These are phyloP conservation scores for Adansonia grandidieri DNA, from an alignment of 441 rosid species.

Conservation along the genomic window DNA sequence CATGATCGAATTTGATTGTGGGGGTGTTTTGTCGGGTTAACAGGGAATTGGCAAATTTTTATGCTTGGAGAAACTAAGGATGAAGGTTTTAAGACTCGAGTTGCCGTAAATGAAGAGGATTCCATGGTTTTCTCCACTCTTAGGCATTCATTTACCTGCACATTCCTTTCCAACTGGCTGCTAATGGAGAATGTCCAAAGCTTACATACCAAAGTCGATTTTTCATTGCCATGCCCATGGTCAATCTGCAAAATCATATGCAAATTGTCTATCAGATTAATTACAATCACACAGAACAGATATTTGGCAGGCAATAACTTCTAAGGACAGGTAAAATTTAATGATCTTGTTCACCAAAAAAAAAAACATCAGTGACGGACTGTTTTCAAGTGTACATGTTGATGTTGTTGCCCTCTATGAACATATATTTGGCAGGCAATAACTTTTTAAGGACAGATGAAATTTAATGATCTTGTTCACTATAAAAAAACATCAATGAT, in stretches of 20 bases:
- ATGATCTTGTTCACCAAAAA: not conserved
- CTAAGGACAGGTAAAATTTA: not conserved
- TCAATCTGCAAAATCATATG: slow-evolving; percentile 34
- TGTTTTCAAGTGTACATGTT: too few species aligned
- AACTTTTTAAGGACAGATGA: too few species aligned
- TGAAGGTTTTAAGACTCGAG: not conserved
- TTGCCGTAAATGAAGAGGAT: slow-evolving; percentile 10
- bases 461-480: too few species aligned
- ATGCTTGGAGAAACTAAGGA: slow-evolving; percentile 20
- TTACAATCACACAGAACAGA: not conserved
- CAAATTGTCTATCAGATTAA: not conserved
- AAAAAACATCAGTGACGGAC: too few species aligned
- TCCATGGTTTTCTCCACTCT: not conserved
- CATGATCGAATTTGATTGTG: slow-evolving; percentile 29
- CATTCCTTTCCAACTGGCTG: slow-evolving; percentile 27
- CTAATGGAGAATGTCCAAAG: slow-evolving; percentile 26
- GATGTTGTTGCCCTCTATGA: too few species aligned
- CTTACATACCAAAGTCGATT: slow-evolving; percentile 24
- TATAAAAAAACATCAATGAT: too few species aligned
- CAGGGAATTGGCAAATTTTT: slow-evolving; percentile 31
- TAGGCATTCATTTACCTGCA: not conserved
- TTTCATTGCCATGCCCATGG: slow-evolving; percentile 17
- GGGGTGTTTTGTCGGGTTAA: slow-evolving; percentile 17
- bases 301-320: not conserved
- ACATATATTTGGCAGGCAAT: too few species aligned